Evolutionary conservation across 163 green algal genomes (phyloP), one percentile per base, ranked within the genome.

Genomic region (Scenedesmus sp.): DNA sequence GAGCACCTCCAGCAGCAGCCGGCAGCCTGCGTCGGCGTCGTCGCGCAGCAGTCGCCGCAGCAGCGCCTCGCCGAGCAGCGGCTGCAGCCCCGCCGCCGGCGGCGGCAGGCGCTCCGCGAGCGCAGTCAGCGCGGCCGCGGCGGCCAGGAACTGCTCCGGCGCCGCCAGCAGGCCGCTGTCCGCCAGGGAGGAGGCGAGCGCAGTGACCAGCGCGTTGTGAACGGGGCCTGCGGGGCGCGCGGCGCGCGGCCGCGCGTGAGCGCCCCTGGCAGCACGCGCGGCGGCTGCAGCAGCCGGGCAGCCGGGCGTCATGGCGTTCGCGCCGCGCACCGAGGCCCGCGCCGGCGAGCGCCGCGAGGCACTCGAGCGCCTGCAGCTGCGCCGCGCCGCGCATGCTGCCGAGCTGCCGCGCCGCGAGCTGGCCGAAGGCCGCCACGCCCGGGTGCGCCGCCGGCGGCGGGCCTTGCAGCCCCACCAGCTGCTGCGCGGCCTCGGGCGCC

Each of bases 1-100:
- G 58, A 80, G 60, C 58, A 63, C 57, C 31, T 71, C 72, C 47
- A 80, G 31, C 44, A 80, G 44, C 45, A 70, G 6, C 18, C 42
- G 24, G 18, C 28, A 34, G 9, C 72, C 72, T 3, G 18, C 45
- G 7, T 80, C 72, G 1, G 72, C 72, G 62, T 80, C 72, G 20
- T 70, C 72, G 10, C 24, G 67, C 10, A 67, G 33, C 4, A 80
- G 17, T 44, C 39, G 51, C 20, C 42, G 50, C 29, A 80, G 56
- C 31, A 71, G 29, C 28, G 45, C 20, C 31, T 80, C 72, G 0
- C 29, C 51, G 22, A 80, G 48, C 72, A 80, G 60, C 15, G 20
- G 6, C 3, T 4, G 13, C 20, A 28, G 13, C 50, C 20, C 5
- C n/a, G 22, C 22, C 14, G 4, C 53, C 53, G 28, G 20, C 22